These are phyloP conservation scores for Podaxis sp. DNA, from an alignment of 768 basidiomycete genomes.

Conservation along the genomic window DNA sequence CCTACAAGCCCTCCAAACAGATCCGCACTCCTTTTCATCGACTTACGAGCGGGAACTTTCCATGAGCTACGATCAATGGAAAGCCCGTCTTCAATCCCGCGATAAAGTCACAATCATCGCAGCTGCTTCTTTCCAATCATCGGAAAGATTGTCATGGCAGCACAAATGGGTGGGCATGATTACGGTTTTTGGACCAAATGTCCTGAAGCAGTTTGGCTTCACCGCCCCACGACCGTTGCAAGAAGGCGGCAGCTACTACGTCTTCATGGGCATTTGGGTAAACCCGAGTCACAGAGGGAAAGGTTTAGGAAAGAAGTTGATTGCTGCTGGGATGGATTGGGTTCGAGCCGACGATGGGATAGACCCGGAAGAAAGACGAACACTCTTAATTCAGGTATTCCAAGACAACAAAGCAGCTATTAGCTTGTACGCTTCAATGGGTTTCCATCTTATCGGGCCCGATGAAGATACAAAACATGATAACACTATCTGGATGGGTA, in stretches of 20 bases:
- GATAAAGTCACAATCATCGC: constrained; percentile 11
- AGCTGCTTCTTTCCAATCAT: constrained; percentile 1
- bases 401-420: not conserved
- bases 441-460: not conserved
- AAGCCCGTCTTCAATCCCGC: constrained; percentile 10
- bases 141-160: constrained; percentile 4
- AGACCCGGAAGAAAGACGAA: not conserved
- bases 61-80: constrained; percentile 11
- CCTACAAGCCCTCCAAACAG: constrained; percentile 1
- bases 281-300: constrained; percentile 9
- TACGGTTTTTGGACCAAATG: constrained; percentile 5
- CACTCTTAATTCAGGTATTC: constrained; percentile 3
- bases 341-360: not conserved
- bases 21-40: constrained; percentile 10
- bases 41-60: constrained; percentile 9
- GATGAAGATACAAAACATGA: not conserved
- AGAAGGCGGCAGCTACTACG: not conserved
- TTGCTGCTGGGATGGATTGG: constrained; percentile 7
- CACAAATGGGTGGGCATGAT: constrained; percentile 14
- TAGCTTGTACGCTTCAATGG: constrained; percentile 3
- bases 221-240: not conserved
- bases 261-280: constrained; percentile 10
- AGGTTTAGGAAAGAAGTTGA: constrained; percentile 5
- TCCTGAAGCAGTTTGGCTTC: constrained; percentile 6
- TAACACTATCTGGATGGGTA: constrained; percentile 8